A percentile compares a stretch with the other conserved stretches of the same genome.
phyloP scores from a whole-genome alignment of 495 filamentous ascomycete genomes.

The Tuber magnatum region DNA sequence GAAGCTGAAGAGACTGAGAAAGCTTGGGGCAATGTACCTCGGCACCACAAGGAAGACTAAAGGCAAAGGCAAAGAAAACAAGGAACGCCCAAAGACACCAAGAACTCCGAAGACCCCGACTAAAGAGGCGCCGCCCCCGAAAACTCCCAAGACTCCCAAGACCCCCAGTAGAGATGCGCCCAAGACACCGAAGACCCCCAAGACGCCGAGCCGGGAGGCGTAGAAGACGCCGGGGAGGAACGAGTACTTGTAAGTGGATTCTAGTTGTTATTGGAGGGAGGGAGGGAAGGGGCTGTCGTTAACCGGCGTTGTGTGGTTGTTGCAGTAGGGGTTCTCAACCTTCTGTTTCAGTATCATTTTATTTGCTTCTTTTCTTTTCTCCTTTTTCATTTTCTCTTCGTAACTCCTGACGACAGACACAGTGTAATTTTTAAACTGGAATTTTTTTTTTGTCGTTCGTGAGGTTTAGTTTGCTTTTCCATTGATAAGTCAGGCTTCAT shows the following conservation, averaged over 20 bases:
- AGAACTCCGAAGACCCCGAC: neutral
- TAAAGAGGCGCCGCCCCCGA: neutral
- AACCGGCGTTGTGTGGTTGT: neutral
- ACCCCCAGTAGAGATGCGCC: neutral
- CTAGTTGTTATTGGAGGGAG: neutral
- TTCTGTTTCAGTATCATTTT: neutral
- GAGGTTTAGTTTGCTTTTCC: neutral
- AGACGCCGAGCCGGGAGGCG: neutral
- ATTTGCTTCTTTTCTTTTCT: neutral
- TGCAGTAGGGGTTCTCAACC: neutral
- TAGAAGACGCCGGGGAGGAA: neutral
- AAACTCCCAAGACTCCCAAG: neutral
- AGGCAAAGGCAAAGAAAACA: slow-evolving; percentile 29
- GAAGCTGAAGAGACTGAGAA: slow-evolving; percentile 34
- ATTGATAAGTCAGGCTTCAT: neutral
- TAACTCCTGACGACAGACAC: neutral
- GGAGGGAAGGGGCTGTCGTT: neutral
- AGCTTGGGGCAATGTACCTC: slow-evolving; percentile 40
- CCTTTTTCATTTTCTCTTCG: neutral
- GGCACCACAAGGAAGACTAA: slow-evolving; percentile 35
- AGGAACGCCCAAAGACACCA: slow-evolving; percentile 1
- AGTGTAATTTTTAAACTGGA: neutral
- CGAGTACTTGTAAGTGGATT: neutral
- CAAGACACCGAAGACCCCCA: neutral
- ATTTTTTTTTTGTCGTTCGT: neutral